Percentiles rank a stretch among this genome's conserved stretches.
These are phyloP conservation scores for Pythium grandisporangium DNA, from an alignment of 352 stramenopile genomes.

Conservation along the genomic window DNA sequence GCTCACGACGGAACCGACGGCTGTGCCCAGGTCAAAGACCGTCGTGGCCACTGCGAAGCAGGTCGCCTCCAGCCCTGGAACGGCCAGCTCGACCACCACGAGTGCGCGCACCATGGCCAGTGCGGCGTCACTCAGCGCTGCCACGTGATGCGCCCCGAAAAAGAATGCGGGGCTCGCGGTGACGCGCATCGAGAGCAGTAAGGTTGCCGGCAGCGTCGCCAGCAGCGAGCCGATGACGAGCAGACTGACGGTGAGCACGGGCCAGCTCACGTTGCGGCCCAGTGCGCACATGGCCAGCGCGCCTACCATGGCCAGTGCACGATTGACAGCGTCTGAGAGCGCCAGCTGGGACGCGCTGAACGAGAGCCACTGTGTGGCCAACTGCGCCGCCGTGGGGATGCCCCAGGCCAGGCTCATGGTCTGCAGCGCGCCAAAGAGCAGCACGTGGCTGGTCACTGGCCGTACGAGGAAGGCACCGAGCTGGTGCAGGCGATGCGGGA, in stretches of 20 bases:
- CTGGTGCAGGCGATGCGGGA: neutral
- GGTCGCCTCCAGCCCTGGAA: slow-evolving; percentile 12
- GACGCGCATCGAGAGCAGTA: neutral
- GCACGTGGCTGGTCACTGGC: slow-evolving; percentile 3
- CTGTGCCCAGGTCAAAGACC: slow-evolving; percentile 10
- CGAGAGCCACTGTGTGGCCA: slow-evolving; percentile 1
- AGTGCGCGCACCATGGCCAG: slow-evolving; percentile 7
- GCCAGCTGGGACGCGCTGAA: neutral
- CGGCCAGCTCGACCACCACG: slow-evolving; percentile 9
- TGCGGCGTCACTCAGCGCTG: slow-evolving; percentile 6
- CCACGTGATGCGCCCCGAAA: slow-evolving; percentile 8
- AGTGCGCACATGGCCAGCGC: slow-evolving; percentile 4
- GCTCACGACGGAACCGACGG: slow-evolving; percentile 2
- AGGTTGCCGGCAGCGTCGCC: neutral
- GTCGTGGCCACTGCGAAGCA: slow-evolving; percentile 16
- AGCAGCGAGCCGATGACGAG: slow-evolving; percentile 1
- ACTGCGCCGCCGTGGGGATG: neutral
- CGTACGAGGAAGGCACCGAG: slow-evolving; percentile 4
- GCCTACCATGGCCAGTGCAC: slow-evolving; percentile 1
- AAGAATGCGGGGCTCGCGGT: slow-evolving; percentile 5
- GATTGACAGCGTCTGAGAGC: slow-evolving; percentile 3
- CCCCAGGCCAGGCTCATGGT: slow-evolving; percentile 3
- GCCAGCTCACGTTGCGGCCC: slow-evolving; percentile 10
- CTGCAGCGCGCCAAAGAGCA: slow-evolving; percentile 12
- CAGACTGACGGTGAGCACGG: slow-evolving; percentile 1